These are phyloP conservation scores for Fusarium sp. DNA, from an alignment of 2,329 filamentous ascomycete genomes.

Conservation along the genomic window DNA sequence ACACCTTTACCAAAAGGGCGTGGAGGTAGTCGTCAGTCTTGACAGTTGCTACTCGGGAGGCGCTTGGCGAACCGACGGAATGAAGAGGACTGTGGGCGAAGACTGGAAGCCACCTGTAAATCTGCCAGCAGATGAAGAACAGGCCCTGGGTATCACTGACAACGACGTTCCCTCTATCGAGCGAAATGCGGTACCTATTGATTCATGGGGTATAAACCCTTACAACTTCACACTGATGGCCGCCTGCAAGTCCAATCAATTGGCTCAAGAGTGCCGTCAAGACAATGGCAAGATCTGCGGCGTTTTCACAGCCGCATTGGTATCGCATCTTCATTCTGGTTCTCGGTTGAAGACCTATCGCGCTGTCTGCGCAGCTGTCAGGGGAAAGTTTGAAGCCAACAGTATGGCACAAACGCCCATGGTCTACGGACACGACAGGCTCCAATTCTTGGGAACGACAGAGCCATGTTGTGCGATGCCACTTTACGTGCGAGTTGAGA, in stretches of 20 bases:
- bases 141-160: not conserved
- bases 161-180: not conserved
- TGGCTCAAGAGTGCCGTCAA: not conserved
- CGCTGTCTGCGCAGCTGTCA: not conserved
- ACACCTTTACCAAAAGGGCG: slow-evolving; percentile 4
- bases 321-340: not conserved
- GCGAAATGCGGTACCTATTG: not conserved
- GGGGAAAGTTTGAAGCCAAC: not conserved
- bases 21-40: slow-evolving; percentile 12
- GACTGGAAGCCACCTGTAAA: not conserved
- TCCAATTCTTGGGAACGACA: slow-evolving; percentile 9
- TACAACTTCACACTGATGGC: slow-evolving; percentile 21
- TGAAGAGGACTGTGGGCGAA: not conserved
- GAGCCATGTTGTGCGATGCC: slow-evolving; percentile 1
- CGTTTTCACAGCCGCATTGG: slow-evolving; percentile 1
- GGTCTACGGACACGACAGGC: slow-evolving; percentile 14
- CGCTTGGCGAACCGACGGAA: slow-evolving; percentile 2
- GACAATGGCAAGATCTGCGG: not conserved
- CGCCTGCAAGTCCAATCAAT: slow-evolving; percentile 4
- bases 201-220: slow-evolving; percentile 13
- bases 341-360: slow-evolving; percentile 10
- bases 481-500: not conserved
- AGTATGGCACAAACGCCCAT: not conserved
- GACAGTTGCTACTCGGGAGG: slow-evolving; percentile 22
- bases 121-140: not conserved